phyloP scores from a whole-genome alignment of 2,329 filamentous ascomycete genomes.

The Diaporthe sp. region DNA sequence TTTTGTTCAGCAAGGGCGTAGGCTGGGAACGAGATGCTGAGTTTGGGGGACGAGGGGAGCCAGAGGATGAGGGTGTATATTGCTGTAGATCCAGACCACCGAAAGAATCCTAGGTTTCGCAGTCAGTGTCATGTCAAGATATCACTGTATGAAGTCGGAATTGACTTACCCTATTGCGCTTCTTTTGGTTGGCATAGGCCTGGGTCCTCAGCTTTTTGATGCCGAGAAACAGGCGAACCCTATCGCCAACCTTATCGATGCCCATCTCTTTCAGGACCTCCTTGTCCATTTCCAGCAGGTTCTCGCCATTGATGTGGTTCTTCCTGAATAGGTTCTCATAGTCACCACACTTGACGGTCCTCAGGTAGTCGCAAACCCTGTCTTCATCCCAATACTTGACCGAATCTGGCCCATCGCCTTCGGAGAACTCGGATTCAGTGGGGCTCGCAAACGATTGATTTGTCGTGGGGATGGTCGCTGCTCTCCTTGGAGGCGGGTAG shows the following conservation, averaged over 20 bases:
- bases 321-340: constrained; percentile 91
- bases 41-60: constrained; percentile 74
- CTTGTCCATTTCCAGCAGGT: constrained; percentile 96
- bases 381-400: constrained; percentile 93
- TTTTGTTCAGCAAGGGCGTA: constrained; percentile 67
- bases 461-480: constrained; percentile 62
- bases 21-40: constrained; percentile 63
- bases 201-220: constrained; percentile 87
- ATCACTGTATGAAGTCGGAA: not conserved
- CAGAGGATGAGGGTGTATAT: constrained; percentile 69
- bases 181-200: constrained; percentile 82
- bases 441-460: constrained; percentile 81
- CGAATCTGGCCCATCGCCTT: constrained; percentile 81
- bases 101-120: constrained; percentile 78
- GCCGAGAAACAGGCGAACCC: constrained; percentile 88
- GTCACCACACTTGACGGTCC: constrained; percentile 91
- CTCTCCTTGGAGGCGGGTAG: constrained; percentile 66
- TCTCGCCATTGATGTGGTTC: constrained; percentile 98
- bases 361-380: constrained; percentile 90
- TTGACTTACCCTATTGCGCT: constrained; percentile 82
- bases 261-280: constrained; percentile 97
- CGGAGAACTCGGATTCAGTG: constrained; percentile 93
- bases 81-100: constrained; percentile 78
- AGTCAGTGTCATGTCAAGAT: constrained; percentile 36
- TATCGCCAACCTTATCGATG: constrained; percentile 96